phyloP scores from a whole-genome alignment of 1,139 yeast species.

The Debaryomyces sp. region DNA sequence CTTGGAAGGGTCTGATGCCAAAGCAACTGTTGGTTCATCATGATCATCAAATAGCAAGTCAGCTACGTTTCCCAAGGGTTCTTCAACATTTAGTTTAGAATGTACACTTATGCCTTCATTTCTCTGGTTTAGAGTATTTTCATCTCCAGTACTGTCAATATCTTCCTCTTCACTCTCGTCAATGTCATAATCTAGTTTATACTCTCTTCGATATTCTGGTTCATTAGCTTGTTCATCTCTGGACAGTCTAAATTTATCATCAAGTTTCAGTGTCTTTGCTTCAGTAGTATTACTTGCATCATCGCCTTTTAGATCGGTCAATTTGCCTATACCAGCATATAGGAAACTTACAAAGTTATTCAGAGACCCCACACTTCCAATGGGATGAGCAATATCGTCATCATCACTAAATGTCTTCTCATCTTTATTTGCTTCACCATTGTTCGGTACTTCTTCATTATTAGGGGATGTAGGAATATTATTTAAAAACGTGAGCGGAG shows the following conservation, averaged over 20 bases:
- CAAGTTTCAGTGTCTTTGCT: neutral
- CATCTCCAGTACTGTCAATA: neutral
- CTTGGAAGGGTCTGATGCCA: constrained; percentile 1
- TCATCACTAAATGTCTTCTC: constrained; percentile 14
- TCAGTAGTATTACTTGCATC: neutral
- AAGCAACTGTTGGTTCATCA: neutral
- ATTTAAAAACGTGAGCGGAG: constrained; percentile 16
- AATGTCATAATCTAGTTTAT: constrained; percentile 2
- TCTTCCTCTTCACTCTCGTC: constrained; percentile 5
- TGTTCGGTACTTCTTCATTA: neutral
- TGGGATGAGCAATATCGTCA: constrained; percentile 26
- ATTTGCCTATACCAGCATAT: constrained; percentile 45
- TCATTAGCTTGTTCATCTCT: neutral
- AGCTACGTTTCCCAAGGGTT: neutral
- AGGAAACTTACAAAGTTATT: constrained; percentile 46
- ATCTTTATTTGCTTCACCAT: neutral
- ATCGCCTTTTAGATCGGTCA: neutral
- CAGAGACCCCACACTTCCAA: constrained; percentile 19
- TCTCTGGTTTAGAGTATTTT: neutral
- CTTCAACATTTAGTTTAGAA: neutral
- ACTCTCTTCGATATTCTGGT: neutral
- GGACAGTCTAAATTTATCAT: neutral
- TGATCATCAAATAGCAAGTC: neutral
- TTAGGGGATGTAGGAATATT: constrained; percentile 3
- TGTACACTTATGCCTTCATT: neutral